Percentiles rank a stretch among this genome's conserved stretches.
These are phyloP conservation scores for Diutina neorugosa DNA, from an alignment of 1,139 yeast species.

Conservation along the genomic window DNA sequence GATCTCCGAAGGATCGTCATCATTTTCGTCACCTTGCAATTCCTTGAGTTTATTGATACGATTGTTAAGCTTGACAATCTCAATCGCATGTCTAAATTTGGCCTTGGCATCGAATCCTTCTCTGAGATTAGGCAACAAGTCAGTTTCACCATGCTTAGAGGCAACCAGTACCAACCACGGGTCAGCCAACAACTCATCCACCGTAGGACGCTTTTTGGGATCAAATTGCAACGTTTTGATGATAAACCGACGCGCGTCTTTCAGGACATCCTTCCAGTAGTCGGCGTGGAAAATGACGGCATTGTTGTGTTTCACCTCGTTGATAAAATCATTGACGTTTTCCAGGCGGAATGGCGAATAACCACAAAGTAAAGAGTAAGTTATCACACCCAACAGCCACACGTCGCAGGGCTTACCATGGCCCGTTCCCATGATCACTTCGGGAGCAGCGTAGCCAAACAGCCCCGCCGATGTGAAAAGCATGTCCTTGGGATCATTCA, in stretches of 20 bases:
- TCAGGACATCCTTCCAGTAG: constrained; percentile 74
- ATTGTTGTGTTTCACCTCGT: constrained; percentile 56
- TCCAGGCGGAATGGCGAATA: constrained; percentile 88
- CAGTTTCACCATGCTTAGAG: constrained; percentile 36
- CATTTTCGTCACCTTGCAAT: constrained; percentile 35
- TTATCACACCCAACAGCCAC: constrained; percentile 87
- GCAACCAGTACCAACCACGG: constrained; percentile 55
- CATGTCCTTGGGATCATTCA: constrained; percentile 48
- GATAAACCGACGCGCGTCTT: constrained; percentile 66
- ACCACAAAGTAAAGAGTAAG: constrained; percentile 84
- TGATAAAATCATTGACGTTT: constrained; percentile 65
- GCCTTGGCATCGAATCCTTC: constrained; percentile 60
- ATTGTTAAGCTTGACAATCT: constrained; percentile 64
- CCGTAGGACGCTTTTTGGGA: constrained; percentile 59
- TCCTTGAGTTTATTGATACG: constrained; percentile 55
- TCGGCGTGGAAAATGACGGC: constrained; percentile 78
- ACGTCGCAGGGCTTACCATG: constrained; percentile 90
- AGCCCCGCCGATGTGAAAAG: constrained; percentile 73
- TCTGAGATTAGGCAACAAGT: constrained; percentile 53
- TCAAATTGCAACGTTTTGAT: constrained; percentile 50
- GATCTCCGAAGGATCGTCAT: constrained; percentile 41
- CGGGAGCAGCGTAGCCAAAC: constrained; percentile 92
- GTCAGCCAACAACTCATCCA: constrained; percentile 47
- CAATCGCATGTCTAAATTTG: constrained; percentile 80
- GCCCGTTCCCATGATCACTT: constrained; percentile 62